These are phyloP conservation scores for Scutellaria baicalensis DNA, from an alignment of 257 asterid species.

Conservation along the genomic window DNA sequence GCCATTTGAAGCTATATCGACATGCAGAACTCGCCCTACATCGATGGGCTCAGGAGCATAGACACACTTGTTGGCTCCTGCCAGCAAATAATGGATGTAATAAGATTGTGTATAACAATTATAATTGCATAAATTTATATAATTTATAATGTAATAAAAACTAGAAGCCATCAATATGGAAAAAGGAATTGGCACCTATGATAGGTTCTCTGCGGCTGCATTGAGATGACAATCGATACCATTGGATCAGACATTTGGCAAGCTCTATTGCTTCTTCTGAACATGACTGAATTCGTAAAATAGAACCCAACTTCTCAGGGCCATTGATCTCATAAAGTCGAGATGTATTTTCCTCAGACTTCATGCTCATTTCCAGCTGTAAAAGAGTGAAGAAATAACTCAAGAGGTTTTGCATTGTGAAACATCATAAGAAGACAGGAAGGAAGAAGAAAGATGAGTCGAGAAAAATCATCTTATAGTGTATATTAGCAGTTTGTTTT, in stretches of 20 bases:
- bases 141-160: not conserved
- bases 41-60: slow-evolving; percentile 98
- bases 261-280: slow-evolving; percentile 68
- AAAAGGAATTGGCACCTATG: slow-evolving; percentile 38
- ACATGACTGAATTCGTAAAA: slow-evolving; percentile 63
- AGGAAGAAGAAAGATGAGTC: not conserved
- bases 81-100: not conserved
- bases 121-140: not conserved
- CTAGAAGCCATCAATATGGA: not conserved
- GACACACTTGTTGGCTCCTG: slow-evolving; percentile 77
- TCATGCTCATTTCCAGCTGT: slow-evolving; percentile 76
- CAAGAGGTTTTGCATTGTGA: not conserved
- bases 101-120: not conserved
- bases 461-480: too few species aligned
- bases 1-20: slow-evolving; percentile 52
- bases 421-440: not conserved
- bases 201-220: slow-evolving; percentile 96
- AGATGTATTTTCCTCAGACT: slow-evolving; percentile 42
- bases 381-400: slow-evolving; percentile 8
- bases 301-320: slow-evolving; percentile 66
- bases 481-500: too few species aligned
- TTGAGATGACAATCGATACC: slow-evolving; percentile 88
- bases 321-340: slow-evolving; percentile 51
- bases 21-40: slow-evolving; percentile 76
- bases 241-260: slow-evolving; percentile 71